Percentiles rank a stretch among this genome's conserved stretches.
Conservation (phyloP, 2,329 filamentous ascomycete genomes). For the Penicillium decumbens region DNA sequence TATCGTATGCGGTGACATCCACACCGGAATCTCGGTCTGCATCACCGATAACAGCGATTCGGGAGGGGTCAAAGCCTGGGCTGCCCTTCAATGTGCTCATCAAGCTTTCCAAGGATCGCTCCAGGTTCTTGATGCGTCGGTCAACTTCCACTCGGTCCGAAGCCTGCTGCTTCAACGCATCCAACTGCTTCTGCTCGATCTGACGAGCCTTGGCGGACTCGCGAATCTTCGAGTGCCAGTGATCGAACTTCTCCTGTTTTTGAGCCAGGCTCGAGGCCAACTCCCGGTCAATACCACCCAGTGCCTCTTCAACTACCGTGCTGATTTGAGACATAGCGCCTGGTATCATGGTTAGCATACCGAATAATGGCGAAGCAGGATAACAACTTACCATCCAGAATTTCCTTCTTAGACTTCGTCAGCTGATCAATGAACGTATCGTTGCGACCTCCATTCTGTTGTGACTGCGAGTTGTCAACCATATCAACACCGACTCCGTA, state of each 20-base stretch:
- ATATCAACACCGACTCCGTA: slow-evolving; percentile 80
- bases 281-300: slow-evolving; percentile 71
- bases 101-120: slow-evolving; percentile 67
- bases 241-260: slow-evolving; percentile 79
- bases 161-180: slow-evolving; percentile 63
- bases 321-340: slow-evolving; percentile 38
- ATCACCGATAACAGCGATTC: slow-evolving; percentile 46
- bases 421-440: slow-evolving; percentile 44
- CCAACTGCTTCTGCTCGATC: slow-evolving; percentile 69
- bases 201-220: slow-evolving; percentile 73
- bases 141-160: slow-evolving; percentile 61
- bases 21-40: slow-evolving; percentile 44
- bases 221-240: slow-evolving; percentile 73
- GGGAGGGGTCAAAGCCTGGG: slow-evolving; percentile 45
- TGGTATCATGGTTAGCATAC: slow-evolving; percentile 35
- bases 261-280: slow-evolving; percentile 76
- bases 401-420: slow-evolving; percentile 44
- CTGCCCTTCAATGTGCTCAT: slow-evolving; percentile 51
- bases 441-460: slow-evolving; percentile 44
- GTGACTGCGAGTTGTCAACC: slow-evolving; percentile 45
- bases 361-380: background rate
- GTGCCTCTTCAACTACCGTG: slow-evolving; percentile 72
- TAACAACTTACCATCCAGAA: slow-evolving; percentile 39
- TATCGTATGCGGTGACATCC: slow-evolving; percentile 33
- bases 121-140: slow-evolving; percentile 72